phyloP scores from a whole-genome alignment of 2,329 filamentous ascomycete genomes.

The Lachnellula subtilissima region DNA sequence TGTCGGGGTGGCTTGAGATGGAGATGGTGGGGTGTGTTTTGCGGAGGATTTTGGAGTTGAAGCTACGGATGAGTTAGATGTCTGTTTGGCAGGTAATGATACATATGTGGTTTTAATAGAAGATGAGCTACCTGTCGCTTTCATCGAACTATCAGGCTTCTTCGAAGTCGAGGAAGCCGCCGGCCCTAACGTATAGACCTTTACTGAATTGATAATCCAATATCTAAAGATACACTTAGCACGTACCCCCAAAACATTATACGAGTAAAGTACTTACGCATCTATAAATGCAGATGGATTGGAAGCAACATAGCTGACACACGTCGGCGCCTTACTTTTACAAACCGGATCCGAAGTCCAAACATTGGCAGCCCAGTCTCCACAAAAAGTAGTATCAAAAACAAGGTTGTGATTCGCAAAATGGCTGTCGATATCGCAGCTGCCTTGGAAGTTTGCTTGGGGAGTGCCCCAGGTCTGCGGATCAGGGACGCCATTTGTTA shows the following conservation, averaged over 20 bases:
- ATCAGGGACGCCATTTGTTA: slow-evolving; percentile 4
- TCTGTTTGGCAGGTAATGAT: not conserved
- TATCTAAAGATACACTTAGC: not conserved
- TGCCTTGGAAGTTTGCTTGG: slow-evolving; percentile 12
- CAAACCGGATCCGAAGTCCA: slow-evolving; percentile 4
- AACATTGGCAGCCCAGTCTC: slow-evolving; percentile 38
- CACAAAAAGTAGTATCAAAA: slow-evolving; percentile 72
- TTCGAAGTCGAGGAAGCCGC: not conserved
- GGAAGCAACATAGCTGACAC: slow-evolving; percentile 9
- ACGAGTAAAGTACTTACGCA: slow-evolving; percentile 1
- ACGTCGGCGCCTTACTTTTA: not conserved
- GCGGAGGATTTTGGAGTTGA: too few species aligned
- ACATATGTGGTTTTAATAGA: not conserved
- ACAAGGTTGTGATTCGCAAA: slow-evolving; percentile 68
- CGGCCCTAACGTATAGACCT: slow-evolving; percentile 1
- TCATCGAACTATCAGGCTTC: too few species aligned
- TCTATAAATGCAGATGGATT: slow-evolving; percentile 12
- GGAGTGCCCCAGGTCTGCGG: not conserved
- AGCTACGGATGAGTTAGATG: too few species aligned
- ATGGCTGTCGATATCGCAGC: slow-evolving; percentile 60
- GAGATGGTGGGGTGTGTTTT: not conserved
- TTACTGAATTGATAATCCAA: slow-evolving; percentile 5
- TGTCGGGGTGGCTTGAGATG: not conserved
- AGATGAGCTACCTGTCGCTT: not conserved
- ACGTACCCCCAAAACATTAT: not conserved